Evolutionary conservation across 1,284 basidiomycete species (phyloP).

Genomic region (Moesziomyces antarcticus): DNA sequence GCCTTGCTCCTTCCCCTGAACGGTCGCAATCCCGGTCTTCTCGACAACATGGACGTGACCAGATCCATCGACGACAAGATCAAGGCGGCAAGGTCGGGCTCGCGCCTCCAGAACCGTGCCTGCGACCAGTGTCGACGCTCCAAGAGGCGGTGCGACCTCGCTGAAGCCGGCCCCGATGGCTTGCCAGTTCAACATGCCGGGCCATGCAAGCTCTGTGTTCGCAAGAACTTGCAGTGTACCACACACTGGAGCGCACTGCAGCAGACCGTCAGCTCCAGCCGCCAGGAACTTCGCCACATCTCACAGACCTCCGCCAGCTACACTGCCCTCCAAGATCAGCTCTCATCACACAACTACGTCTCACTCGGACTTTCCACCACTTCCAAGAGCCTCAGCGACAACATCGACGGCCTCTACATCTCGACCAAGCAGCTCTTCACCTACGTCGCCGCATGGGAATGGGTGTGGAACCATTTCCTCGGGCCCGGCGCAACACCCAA

Average conservation of each 20-base stretch:
- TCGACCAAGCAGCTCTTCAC: constrained; percentile 40
- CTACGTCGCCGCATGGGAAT: constrained; percentile 42
- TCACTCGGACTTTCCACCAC: constrained; percentile 29
- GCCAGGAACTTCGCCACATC: constrained; percentile 44
- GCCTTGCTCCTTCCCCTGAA: no score
- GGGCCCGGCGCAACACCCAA: constrained; percentile 24
- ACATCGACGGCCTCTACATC: constrained; percentile 40
- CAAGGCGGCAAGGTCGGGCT: constrained; percentile 38
- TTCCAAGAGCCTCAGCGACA: constrained; percentile 28
- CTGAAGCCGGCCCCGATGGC: constrained; percentile 38
- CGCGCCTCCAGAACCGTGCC: constrained; percentile 47
- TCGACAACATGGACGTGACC: constrained; percentile 27
- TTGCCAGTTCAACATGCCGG: constrained; percentile 33
- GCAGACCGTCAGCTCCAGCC: constrained; percentile 43
- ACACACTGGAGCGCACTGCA: constrained; percentile 43
- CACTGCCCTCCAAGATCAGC: constrained; percentile 40
- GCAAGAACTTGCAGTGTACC: constrained; percentile 46
- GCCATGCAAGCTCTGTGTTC: constrained; percentile 43
- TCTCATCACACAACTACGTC: constrained; percentile 29
- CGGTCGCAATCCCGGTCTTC: neutral
- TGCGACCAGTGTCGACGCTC: constrained; percentile 48
- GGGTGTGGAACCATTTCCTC: constrained; percentile 41
- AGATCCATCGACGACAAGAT: constrained; percentile 28
- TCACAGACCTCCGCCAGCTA: constrained; percentile 39
- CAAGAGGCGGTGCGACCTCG: constrained; percentile 44